Base-by-base conservation (phyloP, 768 basidiomycete species). In the Agaricus blazei region DNA sequence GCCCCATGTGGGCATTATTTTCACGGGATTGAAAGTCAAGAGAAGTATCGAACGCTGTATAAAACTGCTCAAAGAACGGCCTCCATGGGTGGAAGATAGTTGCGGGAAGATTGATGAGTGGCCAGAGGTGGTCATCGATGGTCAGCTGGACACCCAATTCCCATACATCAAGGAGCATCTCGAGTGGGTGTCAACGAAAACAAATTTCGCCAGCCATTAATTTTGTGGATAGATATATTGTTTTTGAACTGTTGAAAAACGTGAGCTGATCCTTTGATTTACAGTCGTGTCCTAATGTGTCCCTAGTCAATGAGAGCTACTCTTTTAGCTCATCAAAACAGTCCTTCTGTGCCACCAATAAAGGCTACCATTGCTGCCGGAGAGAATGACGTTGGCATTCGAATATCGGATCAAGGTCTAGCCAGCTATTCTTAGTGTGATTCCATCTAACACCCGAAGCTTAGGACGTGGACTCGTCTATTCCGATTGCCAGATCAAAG, bases 391-490 rank as follows among this genome's bases (percentile, higher is more conserved):
- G 79, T 96, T 45, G 79, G 82, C 5, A 79, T 96, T 48, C 85
- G 93, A 38, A 87, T 96, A 72, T 93, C 92, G n/a, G 93, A 96
- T 65, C 85, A 90, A 81, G 93, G 92, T 85, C 52, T 37, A n/a
- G 34, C 15, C 7, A 29, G 19, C 51, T 45, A 36, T 53, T n/a
- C 19, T n/a, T 44, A 29, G 14, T 4, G 19, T n/a, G 9, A 34
- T 12, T n/a, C 11, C 8, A 7, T 51, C 48, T 63, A 56, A 61
- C 59, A 40, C 48, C 12, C 46, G 45, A 43, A 44, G 60, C 49
- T 3, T 65, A 88, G 93, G 90, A 37, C 89, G 90, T 3, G 91
- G 92, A 1, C 76, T 94, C 7, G 65, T 71, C 43, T 76, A 72
- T 19, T 64, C 77, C 6, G 70, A 79, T 53, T 71, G 68, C 57